Percentiles rank a stretch among this genome's conserved stretches.
Evolutionary conservation across 176 grass and related monocot genomes (phyloP).

Genomic region (Tillandsia fasciculata): DNA sequence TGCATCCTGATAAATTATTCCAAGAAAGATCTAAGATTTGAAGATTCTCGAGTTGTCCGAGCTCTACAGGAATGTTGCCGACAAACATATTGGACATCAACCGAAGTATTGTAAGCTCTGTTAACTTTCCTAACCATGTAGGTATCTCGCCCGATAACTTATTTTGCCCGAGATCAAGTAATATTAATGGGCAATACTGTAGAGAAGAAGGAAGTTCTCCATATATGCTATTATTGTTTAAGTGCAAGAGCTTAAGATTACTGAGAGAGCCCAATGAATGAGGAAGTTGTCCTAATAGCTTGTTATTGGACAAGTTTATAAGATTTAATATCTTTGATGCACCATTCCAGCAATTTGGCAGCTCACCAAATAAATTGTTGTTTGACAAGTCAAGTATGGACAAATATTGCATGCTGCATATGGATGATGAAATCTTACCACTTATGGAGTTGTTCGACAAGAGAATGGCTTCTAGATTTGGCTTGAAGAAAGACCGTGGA

Average conservation of each 20-base stretch:
- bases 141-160: conserved; percentile 23
- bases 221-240: conserved; percentile 25
- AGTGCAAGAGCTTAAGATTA: background rate
- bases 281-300: no score
- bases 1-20: no score
- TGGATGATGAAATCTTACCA: conserved; percentile 17
- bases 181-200: background rate
- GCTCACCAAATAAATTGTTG: conserved; percentile 15
- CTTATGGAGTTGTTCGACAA: conserved; percentile 17
- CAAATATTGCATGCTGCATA: background rate
- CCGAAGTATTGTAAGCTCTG: no score
- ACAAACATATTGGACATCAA: no score
- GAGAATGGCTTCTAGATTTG: background rate
- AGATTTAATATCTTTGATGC: background rate
- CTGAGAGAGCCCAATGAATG: no score
- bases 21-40: no score
- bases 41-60: no score
- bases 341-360: background rate
- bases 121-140: no score
- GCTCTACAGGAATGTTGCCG: no score
- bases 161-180: conserved; percentile 33
- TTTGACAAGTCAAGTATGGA: background rate
- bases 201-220: conserved; percentile 30
- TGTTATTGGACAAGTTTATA: background rate
- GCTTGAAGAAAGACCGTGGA: background rate